phyloP scores from a whole-genome alignment of 2,329 filamentous ascomycete genomes.

The Ophiostoma sp. region DNA sequence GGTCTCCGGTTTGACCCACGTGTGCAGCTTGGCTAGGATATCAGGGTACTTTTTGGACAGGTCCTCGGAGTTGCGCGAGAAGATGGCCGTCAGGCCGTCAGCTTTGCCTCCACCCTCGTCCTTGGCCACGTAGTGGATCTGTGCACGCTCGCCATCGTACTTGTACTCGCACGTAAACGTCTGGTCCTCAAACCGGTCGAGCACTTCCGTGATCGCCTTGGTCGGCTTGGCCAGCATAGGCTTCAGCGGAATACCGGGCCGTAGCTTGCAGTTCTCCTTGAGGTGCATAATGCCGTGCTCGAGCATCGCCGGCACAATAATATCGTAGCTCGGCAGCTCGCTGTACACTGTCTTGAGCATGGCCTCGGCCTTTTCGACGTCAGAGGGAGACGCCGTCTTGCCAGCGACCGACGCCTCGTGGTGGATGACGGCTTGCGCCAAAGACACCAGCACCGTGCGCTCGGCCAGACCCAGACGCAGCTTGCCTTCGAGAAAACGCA shows the following conservation, averaged over 20 bases:
- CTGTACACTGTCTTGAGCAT: constrained; percentile 91
- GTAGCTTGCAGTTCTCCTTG: constrained; percentile 81
- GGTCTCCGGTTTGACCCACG: constrained; percentile 86
- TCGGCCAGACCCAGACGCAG: constrained; percentile 88
- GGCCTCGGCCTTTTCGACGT: constrained; percentile 80
- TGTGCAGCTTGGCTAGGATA: constrained; percentile 81
- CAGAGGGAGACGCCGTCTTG: constrained; percentile 69
- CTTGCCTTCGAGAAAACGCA: constrained; percentile 93
- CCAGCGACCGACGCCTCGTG: constrained; percentile 76
- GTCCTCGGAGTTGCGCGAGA: constrained; percentile 96
- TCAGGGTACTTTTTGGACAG: constrained; percentile 97
- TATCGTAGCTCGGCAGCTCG: constrained; percentile 91
- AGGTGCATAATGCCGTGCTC: constrained; percentile 82
- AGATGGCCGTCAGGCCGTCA: constrained; percentile 80
- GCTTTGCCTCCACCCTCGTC: constrained; percentile 35
- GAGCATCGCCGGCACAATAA: constrained; percentile 87
- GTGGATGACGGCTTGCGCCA: constrained; percentile 83
- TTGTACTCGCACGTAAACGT: constrained; percentile 99
- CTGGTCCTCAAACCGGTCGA: constrained; percentile 93
- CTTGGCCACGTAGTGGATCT: constrained; percentile 88
- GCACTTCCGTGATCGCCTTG: constrained; percentile 95
- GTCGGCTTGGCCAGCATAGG: constrained; percentile 99
- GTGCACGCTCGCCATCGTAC: constrained; percentile 96
- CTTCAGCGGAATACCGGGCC: constrained; percentile 91
- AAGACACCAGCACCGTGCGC: constrained; percentile 82